A percentile compares a stretch with the other conserved stretches of the same genome.
Evolutionary conservation across 768 basidiomycete species (phyloP).

Genomic region (Termitomyces sp.): DNA sequence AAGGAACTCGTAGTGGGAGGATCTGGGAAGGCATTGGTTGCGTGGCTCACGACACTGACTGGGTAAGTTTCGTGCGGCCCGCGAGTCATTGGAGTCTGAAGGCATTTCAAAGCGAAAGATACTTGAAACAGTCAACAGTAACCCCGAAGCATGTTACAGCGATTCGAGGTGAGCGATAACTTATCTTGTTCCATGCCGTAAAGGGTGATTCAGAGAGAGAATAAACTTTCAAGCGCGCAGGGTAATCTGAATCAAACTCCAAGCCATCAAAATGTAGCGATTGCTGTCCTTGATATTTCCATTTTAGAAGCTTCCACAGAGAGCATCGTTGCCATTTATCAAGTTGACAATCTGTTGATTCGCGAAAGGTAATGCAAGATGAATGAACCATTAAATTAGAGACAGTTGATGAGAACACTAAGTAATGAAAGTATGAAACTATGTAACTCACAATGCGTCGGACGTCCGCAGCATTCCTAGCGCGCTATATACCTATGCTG

Average conservation of each 20-base stretch:
- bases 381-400: slow-evolving; percentile 33
- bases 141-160: not conserved
- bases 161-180: not conserved
- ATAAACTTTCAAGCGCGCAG: too few relatives aligned
- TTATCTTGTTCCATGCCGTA: not conserved
- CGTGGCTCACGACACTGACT: not conserved
- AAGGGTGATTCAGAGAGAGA: too few relatives aligned
- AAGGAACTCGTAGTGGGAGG: slow-evolving; percentile 30
- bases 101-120: not conserved
- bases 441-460: not conserved
- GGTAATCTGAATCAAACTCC: not conserved
- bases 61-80: not conserved
- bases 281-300: slow-evolving; percentile 5
- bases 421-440: not conserved
- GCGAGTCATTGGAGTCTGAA: not conserved
- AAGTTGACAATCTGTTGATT: slow-evolving; percentile 32
- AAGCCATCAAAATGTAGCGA: slow-evolving; percentile 1
- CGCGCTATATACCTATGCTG: not conserved
- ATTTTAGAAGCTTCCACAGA: slow-evolving; percentile 5
- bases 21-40: slow-evolving; percentile 29
- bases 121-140: not conserved
- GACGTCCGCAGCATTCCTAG: not conserved
- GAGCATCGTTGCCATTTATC: slow-evolving; percentile 3
- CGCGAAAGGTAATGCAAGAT: slow-evolving; percentile 31
- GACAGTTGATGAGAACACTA: slow-evolving; percentile 10